phyloP scores from a whole-genome alignment of 805 yeast genomes.

The Ogataea chonburiensis region DNA sequence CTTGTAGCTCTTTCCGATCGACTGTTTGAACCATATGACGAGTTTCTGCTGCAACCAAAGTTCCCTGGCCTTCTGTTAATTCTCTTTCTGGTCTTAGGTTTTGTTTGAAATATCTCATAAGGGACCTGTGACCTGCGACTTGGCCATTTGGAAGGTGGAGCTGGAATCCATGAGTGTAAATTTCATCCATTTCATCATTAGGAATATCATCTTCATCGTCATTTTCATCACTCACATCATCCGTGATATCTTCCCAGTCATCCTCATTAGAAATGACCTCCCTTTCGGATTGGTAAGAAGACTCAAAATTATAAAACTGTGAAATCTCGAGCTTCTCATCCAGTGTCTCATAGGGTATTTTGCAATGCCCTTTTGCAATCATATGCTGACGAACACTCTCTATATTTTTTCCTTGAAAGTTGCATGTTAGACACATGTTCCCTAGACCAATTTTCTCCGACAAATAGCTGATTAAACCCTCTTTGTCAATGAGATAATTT shows the following conservation, averaged over 20 bases:
- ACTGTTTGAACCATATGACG: conserved; percentile 47
- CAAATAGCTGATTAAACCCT: conserved; percentile 71
- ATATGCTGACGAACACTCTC: conserved; percentile 91
- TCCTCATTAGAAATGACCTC: conserved; percentile 35
- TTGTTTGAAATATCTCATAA: conserved; percentile 71
- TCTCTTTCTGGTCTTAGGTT: conserved; percentile 49
- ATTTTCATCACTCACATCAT: conserved; percentile 30
- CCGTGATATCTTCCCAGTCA: conserved; percentile 36
- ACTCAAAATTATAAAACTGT: conserved; percentile 79
- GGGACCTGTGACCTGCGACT: conserved; percentile 77
- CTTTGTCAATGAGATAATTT: conserved; percentile 61
- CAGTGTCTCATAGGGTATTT: conserved; percentile 81
- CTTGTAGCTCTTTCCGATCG: conserved; percentile 41
- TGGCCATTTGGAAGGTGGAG: conserved; percentile 75
- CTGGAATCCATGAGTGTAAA: conserved; percentile 51
- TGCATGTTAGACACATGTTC: conserved; percentile 78
- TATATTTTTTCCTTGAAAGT: conserved; percentile 76
- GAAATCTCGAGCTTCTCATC: conserved; percentile 75
- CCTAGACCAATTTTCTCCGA: conserved; percentile 83
- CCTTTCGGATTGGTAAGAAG: conserved; percentile 47
- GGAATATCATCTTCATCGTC: conserved; percentile 38
- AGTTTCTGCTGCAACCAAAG: conserved; percentile 76
- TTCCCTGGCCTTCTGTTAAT: conserved; percentile 63
- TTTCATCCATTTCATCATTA: conserved; percentile 31
- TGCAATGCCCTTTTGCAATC: conserved; percentile 80